A percentile compares a stretch with the other conserved stretches of the same genome.
Conservation (phyloP, 345 rosid species). For the Dipteronia sinensis region DNA sequence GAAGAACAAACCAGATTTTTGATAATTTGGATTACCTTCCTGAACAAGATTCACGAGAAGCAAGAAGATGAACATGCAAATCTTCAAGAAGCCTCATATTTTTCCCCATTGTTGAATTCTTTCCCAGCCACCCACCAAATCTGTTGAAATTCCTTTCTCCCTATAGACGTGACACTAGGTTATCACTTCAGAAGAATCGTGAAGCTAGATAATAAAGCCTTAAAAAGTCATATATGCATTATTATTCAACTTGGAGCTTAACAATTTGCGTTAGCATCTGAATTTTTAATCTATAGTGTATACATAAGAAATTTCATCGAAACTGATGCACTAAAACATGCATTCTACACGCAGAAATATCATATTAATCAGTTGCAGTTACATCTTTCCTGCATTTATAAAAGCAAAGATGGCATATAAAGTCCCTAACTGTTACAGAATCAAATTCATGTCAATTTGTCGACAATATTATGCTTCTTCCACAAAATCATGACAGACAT, state of each 20-base stretch:
- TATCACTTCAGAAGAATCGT: background rate
- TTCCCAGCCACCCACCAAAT: constrained; percentile 98
- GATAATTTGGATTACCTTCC: constrained; percentile 59
- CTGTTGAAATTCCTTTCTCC: constrained; percentile 95
- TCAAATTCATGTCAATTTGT: background rate
- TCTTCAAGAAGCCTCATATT: constrained; percentile 88
- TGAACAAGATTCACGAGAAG: constrained; percentile 79
- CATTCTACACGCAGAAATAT: background rate
- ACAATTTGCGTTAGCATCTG: background rate
- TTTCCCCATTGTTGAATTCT: constrained; percentile 84
- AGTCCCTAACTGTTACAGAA: background rate
- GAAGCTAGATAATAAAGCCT: background rate
- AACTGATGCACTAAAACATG: background rate
- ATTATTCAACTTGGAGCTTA: background rate
- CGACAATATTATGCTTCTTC: background rate
- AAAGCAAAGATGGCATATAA: background rate
- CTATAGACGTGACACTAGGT: constrained; percentile 41
- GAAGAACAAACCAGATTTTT: background rate
- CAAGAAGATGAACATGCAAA: constrained; percentile 89
- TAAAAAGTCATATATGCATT: background rate
- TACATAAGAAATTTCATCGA: constrained; percentile 4
- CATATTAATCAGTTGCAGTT: background rate
- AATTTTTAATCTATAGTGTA: background rate
- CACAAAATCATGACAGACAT: background rate
- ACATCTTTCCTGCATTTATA: background rate